Conservation (phyloP, 1,139 yeast species). For the Protomyces gravidus region DNA sequence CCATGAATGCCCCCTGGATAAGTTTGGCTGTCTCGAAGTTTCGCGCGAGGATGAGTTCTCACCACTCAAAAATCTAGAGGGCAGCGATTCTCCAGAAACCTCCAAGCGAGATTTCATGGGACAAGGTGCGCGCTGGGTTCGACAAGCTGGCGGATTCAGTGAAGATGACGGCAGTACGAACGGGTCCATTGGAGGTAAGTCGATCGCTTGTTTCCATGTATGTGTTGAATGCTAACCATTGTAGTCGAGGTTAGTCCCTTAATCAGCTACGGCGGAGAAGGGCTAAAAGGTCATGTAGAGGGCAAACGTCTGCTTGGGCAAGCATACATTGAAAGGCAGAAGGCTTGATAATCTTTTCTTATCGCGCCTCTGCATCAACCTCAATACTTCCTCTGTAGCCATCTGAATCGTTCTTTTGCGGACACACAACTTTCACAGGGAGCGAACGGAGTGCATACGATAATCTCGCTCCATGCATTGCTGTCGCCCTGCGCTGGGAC, state of each 20-base stretch:
- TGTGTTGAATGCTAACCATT: conserved; percentile 38
- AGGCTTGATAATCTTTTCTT: not conserved
- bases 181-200: conserved; percentile 8
- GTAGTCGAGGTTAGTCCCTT: conserved; percentile 74
- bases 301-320: conserved; percentile 9
- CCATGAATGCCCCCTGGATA: conserved; percentile 64
- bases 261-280: conserved; percentile 82
- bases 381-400: too few species aligned
- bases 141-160: conserved; percentile 61
- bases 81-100: conserved; percentile 78
- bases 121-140: conserved; percentile 75
- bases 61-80: conserved; percentile 76
- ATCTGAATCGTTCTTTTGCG: too few species aligned
- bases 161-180: conserved; percentile 33
- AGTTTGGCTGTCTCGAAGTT: conserved; percentile 91
- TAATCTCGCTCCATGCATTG: too few species aligned
- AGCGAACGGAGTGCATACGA: too few species aligned
- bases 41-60: conserved; percentile 80
- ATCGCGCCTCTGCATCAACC: too few species aligned
- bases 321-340: conserved; percentile 10
- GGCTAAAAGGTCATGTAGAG: conserved; percentile 46
- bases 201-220: not conserved
- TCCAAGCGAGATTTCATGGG: conserved; percentile 63
- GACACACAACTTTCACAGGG: too few species aligned
- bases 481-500: too few species aligned